A percentile compares a stretch with the other conserved stretches of the same genome.
Conservation (phyloP, 805 yeast species). For the Metschnikowia amazonensis region DNA sequence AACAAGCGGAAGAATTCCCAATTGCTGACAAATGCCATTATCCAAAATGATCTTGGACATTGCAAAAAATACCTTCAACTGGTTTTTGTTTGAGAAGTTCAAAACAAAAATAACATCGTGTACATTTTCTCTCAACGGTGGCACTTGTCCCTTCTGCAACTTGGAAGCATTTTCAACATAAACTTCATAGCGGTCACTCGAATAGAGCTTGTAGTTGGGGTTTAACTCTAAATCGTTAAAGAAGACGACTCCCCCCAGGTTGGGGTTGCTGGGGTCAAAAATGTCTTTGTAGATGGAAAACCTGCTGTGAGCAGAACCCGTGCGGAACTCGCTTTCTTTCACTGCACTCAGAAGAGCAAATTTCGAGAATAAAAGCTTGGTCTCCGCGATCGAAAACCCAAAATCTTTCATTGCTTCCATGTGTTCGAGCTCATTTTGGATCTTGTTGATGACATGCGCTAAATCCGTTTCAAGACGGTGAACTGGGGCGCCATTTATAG, state of each 20-base stretch:
- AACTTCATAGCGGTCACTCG: conserved; percentile 38
- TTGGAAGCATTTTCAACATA: conserved; percentile 34
- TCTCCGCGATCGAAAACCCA: conserved; percentile 32
- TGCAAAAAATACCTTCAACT: conserved; percentile 48
- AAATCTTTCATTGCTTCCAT: conserved; percentile 23
- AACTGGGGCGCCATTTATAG: conserved; percentile 65
- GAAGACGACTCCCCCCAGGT: conserved; percentile 50
- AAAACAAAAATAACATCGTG: conserved; percentile 70
- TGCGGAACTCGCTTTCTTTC: conserved; percentile 32
- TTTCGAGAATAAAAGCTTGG: conserved; percentile 32
- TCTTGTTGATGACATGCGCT: conserved; percentile 40
- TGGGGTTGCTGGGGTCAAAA: conserved; percentile 16
- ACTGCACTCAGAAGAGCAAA: conserved; percentile 41
- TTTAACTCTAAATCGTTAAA: conserved; percentile 77
- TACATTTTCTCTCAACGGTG: conserved; percentile 67
- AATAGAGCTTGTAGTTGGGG: conserved; percentile 44
- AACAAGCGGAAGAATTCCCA: conserved; percentile 74
- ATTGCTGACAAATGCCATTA: conserved; percentile 66
- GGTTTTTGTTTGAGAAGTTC: conserved; percentile 51
- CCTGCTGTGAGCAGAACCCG: conserved; percentile 35
- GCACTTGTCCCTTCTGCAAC: conserved; percentile 51
- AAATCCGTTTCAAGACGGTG: conserved; percentile 43
- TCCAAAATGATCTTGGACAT: conserved; percentile 48
- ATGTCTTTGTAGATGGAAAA: conserved; percentile 28
- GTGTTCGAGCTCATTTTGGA: conserved; percentile 24